These are phyloP conservation scores for Leucoagaricus sp. DNA, from an alignment of 1,284 basidiomycete species.

Conservation along the genomic window DNA sequence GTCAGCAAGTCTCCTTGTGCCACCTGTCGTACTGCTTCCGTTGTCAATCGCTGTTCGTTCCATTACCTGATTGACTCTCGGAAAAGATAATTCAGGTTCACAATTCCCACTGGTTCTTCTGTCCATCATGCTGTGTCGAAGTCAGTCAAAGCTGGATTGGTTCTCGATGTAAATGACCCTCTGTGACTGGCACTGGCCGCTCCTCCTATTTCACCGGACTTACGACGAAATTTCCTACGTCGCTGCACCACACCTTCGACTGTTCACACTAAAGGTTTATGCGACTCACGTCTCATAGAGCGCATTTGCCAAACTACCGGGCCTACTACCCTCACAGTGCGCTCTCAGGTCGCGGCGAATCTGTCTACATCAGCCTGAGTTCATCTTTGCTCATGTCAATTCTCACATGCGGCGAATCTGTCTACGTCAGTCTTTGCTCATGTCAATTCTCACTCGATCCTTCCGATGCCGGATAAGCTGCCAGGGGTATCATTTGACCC, in stretches of 20 bases:
- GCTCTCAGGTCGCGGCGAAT: neutral
- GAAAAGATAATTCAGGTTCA: neutral
- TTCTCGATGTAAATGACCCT: neutral
- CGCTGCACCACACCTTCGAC: neutral
- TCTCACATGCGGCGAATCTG: neutral
- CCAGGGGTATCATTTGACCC: conserved; percentile 11
- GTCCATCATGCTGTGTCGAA: neutral
- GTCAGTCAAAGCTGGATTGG: neutral
- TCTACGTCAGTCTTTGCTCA: neutral
- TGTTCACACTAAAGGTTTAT: neutral
- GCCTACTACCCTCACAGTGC: neutral
- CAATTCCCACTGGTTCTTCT: neutral
- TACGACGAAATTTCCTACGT: neutral
- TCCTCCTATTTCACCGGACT: conserved; percentile 10
- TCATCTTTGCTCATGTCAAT: neutral
- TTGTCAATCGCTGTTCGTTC: neutral
- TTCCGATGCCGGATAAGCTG: neutral
- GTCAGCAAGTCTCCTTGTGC: conserved; percentile 1
- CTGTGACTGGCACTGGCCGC: neutral
- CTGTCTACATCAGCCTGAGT: neutral
- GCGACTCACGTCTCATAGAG: neutral
- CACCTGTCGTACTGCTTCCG: conserved; percentile 3
- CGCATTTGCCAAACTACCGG: neutral
- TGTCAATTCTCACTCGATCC: neutral
- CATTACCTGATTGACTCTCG: conserved; percentile 5